Conservation (phyloP, 2,329 filamentous ascomycete species). For the Thelonectria olida region DNA sequence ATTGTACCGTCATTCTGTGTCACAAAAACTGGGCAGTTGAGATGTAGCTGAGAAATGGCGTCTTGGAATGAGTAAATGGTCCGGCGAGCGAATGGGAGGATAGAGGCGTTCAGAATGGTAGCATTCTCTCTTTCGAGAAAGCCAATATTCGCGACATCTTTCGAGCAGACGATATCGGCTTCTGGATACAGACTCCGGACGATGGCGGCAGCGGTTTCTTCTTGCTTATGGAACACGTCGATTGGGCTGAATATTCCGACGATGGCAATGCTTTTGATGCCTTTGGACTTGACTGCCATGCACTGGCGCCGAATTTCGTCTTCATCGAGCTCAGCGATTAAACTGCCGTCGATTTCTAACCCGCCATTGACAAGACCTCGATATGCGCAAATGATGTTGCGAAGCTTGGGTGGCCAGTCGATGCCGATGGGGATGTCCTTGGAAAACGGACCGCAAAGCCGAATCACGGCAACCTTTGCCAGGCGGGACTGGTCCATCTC, state of each 20-base stretch:
- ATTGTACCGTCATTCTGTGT: constrained; percentile 71
- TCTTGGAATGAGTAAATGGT: constrained; percentile 64
- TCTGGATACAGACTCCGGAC: background rate
- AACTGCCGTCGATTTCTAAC: constrained; percentile 57
- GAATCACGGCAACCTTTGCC: constrained; percentile 59
- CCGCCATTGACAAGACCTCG: constrained; percentile 56
- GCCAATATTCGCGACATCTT: constrained; percentile 48
- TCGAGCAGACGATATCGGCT: constrained; percentile 3
- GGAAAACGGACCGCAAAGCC: constrained; percentile 61
- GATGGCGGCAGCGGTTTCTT: background rate
- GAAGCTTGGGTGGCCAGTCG: constrained; percentile 60
- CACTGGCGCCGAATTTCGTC: background rate
- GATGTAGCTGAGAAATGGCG: constrained; percentile 57
- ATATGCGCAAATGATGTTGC: constrained; percentile 54
- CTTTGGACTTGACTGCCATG: background rate
- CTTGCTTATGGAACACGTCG: background rate
- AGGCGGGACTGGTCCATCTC: constrained; percentile 58
- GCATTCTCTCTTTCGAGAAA: constrained; percentile 71
- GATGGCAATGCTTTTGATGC: constrained; percentile 9
- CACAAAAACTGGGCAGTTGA: constrained; percentile 64
- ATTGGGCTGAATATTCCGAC: constrained; percentile 7
- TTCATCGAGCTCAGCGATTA: constrained; percentile 47
- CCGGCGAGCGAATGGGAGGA: constrained; percentile 62
- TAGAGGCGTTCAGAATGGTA: constrained; percentile 68
- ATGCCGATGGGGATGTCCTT: constrained; percentile 57